Evolutionary conservation across 352 stramenopile species (phyloP), one percentile per base, ranked within the genome.

Genomic region (Pythium angustatum): DNA sequence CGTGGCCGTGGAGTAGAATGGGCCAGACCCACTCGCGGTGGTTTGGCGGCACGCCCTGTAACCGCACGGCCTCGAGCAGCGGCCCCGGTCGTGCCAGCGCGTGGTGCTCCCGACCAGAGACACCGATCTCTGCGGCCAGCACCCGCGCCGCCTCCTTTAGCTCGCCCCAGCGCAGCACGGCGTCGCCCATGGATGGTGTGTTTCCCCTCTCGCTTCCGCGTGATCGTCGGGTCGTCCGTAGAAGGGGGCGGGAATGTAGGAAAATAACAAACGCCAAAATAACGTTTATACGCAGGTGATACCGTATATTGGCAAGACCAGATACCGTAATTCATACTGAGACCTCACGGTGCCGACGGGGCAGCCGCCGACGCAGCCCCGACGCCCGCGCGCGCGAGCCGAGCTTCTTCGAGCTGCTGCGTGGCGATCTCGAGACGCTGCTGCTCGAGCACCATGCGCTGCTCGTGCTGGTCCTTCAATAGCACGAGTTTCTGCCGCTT

Each of bases 11-110:
- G 41, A 93, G 66, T 44, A 93, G 66, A 49, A 90, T 81, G 47
- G 84, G 84, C 84, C 84, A 93, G 19, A 79, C 78, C 84, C 84
- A 93, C 64, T 91, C 80, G 68, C 84, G 84, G 66, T 93, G 84
- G 68, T 85, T 78, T 6, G 69, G 27, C 24, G 84, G 84, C 27
- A 93, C 64, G 21, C 84, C 84, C 31, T 84, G 78, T 34, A 68
- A 65, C 34, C 82, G 81, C 43, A 91, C 79, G 21, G 75, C 61
- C 56, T 72, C 72, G 66, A 86, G 82, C 22, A 84, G 60, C n/a
- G 66, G 62, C 33, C 68, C 62, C 28, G 73, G 76, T 21, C 75
- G 75, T 22, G 72, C 60, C 30, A 93, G 68, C 54, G 81, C 85
- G 69, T 93, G 84, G 63, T 93, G 81, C 56, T 90, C 78, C 51